A percentile compares a stretch with the other conserved stretches of the same genome.
Evolutionary conservation across 2,329 filamentous ascomycete species (phyloP).

Genomic region (Tolypocladium paradoxum): DNA sequence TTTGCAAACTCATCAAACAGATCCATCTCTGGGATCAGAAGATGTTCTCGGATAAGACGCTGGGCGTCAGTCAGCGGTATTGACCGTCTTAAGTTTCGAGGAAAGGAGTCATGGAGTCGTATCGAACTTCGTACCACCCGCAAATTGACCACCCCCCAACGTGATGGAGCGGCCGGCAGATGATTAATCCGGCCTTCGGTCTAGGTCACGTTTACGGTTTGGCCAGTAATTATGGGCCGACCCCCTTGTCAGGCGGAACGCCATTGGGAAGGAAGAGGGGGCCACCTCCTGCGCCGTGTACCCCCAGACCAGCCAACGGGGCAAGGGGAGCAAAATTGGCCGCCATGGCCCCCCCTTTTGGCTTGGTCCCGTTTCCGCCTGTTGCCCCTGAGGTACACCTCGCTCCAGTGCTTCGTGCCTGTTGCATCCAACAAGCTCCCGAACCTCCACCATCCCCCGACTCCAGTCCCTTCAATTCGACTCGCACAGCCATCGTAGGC

Average conservation of each 20-base stretch:
- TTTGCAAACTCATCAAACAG: no score
- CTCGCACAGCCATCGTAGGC: background rate
- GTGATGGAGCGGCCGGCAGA: constrained; percentile 13
- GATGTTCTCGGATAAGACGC: no score
- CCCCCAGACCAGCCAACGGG: constrained; percentile 8
- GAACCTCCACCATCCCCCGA: constrained; percentile 4
- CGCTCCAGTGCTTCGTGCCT: constrained; percentile 1
- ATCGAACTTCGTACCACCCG: background rate
- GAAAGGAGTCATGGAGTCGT: no score
- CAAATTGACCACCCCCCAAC: background rate
- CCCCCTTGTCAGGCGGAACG: constrained; percentile 5
- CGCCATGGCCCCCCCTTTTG: constrained; percentile 11
- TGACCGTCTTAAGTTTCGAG: no score
- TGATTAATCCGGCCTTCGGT: constrained; percentile 21
- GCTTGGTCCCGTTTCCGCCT: constrained; percentile 9
- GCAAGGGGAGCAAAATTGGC: constrained; percentile 21
- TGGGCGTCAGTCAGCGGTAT: no score
- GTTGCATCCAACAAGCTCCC: constrained; percentile 5
- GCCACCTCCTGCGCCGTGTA: constrained; percentile 8
- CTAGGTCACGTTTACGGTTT: no score
- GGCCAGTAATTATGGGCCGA: no score
- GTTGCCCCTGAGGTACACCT: constrained; percentile 18
- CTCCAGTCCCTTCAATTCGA: constrained; percentile 1
- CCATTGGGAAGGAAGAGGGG: constrained; percentile 9
- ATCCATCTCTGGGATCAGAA: no score